Percentiles rank a stretch among this genome's conserved stretches.
Conservation (phyloP, 805 yeast genomes). For the Zygotorulaspora florentina region DNA sequence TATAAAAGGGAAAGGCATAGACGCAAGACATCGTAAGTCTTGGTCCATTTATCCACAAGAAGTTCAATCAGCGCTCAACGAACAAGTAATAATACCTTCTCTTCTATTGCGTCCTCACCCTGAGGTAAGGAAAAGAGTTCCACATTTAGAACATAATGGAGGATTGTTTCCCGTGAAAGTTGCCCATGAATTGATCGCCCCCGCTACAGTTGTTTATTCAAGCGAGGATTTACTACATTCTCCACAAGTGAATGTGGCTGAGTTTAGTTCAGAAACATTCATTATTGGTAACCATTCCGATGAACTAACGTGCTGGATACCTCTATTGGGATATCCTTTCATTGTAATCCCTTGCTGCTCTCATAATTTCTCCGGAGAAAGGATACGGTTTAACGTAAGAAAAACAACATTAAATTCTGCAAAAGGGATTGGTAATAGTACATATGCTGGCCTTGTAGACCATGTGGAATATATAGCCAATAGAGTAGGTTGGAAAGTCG, state of each 20-base stretch:
- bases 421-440: constrained; percentile 41
- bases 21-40: constrained; percentile 83
- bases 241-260: constrained; percentile 55
- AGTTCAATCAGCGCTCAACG: constrained; percentile 55
- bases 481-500: constrained; percentile 76
- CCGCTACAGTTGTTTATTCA: constrained; percentile 39
- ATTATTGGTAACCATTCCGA: constrained; percentile 93
- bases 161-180: constrained; percentile 39
- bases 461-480: constrained; percentile 69
- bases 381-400: constrained; percentile 56
- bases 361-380: constrained; percentile 75
- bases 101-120: constrained; percentile 69
- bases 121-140: constrained; percentile 48
- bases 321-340: constrained; percentile 79
- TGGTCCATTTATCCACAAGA: constrained; percentile 74
- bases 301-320: constrained; percentile 94
- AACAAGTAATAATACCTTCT: constrained; percentile 81
- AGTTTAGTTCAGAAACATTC: constrained; percentile 68
- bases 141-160: constrained; percentile 57
- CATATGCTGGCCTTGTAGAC: constrained; percentile 82
- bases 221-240: constrained; percentile 44
- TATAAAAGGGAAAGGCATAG: constrained; percentile 76
- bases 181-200: constrained; percentile 43
- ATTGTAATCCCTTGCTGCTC: constrained; percentile 95
- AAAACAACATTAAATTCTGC: constrained; percentile 15